Base-by-base conservation (phyloP, 2,329 filamentous ascomycete species). In the Xylaria arbuscula region DNA sequence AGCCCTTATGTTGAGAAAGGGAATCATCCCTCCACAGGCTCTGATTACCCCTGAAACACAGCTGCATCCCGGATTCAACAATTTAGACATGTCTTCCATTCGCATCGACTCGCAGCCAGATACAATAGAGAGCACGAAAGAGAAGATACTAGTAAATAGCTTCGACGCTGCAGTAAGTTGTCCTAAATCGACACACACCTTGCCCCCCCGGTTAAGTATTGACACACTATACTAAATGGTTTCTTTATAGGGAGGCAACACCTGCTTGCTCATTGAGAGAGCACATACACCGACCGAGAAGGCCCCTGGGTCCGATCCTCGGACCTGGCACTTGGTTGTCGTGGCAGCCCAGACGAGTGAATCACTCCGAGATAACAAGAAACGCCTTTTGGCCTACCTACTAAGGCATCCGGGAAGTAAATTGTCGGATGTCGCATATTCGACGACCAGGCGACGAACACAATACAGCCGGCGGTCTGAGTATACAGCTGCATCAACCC, bases 241-340 rank as follows among this genome's bases (percentile, higher is more conserved):
- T 48, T 40, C 3, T 28, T 22, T 32, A n/a, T 15, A 67, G 61
- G 87, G 87, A 56, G 86, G 86, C 10, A 90, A 89, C 72, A 87
- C 85, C 3, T 82, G 81, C 9, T 73, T 88, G 36, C 71, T 87
- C 6, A 64, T 88, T 11, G 83, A 87, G 69, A 84, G 87, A 67
- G 81, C 75, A 0, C 28, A 2, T 28, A 28, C 3, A 5, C 82
- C 83, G 1, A 58, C 62, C 54, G 62, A 62, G 6, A 75, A 47
- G 8, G 72, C 19, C 38, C 38, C n/a, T 10, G 22, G 47, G 11
- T 19, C 28, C 22, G 84, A 87, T 70, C 71, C 80, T 3, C 81
- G 86, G 1, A 70, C 75, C 2, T 77, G 75, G 6, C 82, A 87
- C 50, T 67, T 82, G 1, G 78, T 88, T 7, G 74, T 81, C 1